These are phyloP conservation scores for Verticillium zaregamsianum DNA, from an alignment of 2,329 filamentous ascomycete species.

Conservation along the genomic window DNA sequence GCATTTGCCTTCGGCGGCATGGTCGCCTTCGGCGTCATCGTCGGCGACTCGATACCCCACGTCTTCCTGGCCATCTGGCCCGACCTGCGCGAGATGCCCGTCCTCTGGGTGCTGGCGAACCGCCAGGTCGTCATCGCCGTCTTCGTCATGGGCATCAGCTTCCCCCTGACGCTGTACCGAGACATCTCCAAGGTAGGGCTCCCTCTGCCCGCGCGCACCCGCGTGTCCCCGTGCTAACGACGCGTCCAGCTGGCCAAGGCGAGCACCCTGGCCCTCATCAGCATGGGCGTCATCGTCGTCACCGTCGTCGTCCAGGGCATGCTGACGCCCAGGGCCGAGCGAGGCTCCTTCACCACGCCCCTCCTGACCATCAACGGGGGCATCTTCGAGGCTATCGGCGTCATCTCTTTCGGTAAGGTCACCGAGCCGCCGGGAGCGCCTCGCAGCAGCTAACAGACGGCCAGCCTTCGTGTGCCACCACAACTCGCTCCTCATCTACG, in stretches of 20 bases:
- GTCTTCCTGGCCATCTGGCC: slow-evolving; percentile 83
- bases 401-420: slow-evolving; percentile 86
- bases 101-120: slow-evolving; percentile 79
- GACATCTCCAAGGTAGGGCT: slow-evolving; percentile 87
- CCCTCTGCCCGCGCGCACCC: neutral
- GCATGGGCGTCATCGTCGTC: slow-evolving; percentile 85
- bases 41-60: slow-evolving; percentile 93
- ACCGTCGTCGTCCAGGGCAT: slow-evolving; percentile 84
- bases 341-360: slow-evolving; percentile 66
- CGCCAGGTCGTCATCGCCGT: slow-evolving; percentile 82
- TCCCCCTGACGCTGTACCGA: slow-evolving; percentile 85
- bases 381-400: slow-evolving; percentile 92
- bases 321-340: slow-evolving; percentile 65
- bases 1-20: slow-evolving; percentile 98
- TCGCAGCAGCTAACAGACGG: slow-evolving; percentile 23
- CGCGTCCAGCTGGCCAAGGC: slow-evolving; percentile 78
- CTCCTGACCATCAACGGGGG: slow-evolving; percentile 78
- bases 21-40: slow-evolving; percentile 96
- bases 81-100: slow-evolving; percentile 63
- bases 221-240: slow-evolving; percentile 2
- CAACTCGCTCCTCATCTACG: slow-evolving; percentile 96
- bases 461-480: slow-evolving; percentile 73
- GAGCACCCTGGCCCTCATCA: slow-evolving; percentile 85
- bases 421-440: neutral
- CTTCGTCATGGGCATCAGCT: slow-evolving; percentile 81